A percentile compares a stretch with the other conserved stretches of the same genome.
Evolutionary conservation across 164 flowering plant genomes (phyloP).

Genomic region (Kalanchoe fedtschenkoi): DNA sequence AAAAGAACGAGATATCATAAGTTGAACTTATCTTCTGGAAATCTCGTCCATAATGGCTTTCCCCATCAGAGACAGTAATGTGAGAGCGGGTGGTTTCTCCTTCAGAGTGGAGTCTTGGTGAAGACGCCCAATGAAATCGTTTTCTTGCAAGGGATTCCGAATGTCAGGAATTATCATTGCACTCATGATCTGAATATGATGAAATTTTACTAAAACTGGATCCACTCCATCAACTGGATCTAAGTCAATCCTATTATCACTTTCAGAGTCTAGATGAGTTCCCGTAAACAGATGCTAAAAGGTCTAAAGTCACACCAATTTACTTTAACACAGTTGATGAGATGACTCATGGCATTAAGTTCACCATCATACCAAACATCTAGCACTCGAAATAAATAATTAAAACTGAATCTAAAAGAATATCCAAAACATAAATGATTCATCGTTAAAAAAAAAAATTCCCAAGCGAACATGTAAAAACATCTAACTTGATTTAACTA

Average conservation of each 20-base stretch:
- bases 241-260: conserved; percentile 34
- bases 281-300: conserved; percentile 72
- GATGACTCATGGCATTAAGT: neutral
- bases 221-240: conserved; percentile 15
- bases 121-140: conserved; percentile 10
- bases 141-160: conserved; percentile 12
- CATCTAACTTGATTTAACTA: neutral
- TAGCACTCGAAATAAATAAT: neutral
- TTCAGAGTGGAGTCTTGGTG: conserved; percentile 9
- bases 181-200: conserved; percentile 12
- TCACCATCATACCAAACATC: neutral
- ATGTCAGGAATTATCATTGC: conserved; percentile 12
- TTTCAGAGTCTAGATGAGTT: conserved; percentile 84
- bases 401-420: neutral
- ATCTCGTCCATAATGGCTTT: conserved; percentile 11
- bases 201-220: conserved; percentile 17
- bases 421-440: neutral
- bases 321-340: neutral
- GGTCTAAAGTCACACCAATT: conserved; percentile 25
- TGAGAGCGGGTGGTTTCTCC: conserved; percentile 19
- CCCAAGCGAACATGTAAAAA: neutral
- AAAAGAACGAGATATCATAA: neutral
- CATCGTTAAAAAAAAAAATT: neutral
- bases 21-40: neutral
- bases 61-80: conserved; percentile 12